Conservation (phyloP, 768 basidiomycete species). For the Suillus hirtellus region DNA sequence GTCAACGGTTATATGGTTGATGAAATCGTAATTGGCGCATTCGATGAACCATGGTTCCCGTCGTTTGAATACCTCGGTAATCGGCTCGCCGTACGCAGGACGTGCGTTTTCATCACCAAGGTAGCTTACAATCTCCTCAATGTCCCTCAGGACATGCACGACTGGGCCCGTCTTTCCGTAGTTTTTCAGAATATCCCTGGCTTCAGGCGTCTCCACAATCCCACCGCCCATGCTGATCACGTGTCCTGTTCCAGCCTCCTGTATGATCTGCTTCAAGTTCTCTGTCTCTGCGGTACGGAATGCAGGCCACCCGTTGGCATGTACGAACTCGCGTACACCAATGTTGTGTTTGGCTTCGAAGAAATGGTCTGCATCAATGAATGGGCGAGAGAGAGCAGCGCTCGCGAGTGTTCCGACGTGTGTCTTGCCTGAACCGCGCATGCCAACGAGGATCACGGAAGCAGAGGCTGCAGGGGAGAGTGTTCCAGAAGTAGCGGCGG, state of each 20-base stretch:
- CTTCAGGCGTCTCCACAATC: conserved; percentile 82
- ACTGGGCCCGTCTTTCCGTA: conserved; percentile 66
- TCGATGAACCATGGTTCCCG: conserved; percentile 86
- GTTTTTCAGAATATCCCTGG: conserved; percentile 68
- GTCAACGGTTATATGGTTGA: conserved; percentile 60
- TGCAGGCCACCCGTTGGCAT: conserved; percentile 81
- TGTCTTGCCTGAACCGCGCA: conserved; percentile 97
- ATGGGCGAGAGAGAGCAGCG: conserved; percentile 64
- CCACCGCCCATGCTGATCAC: conserved; percentile 94
- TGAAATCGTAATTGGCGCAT: conserved; percentile 80
- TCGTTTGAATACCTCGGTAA: conserved; percentile 80
- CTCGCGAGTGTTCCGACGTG: conserved; percentile 83
- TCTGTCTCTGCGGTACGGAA: conserved; percentile 83
- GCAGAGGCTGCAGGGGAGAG: conserved; percentile 39
- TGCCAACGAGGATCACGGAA: conserved; percentile 83
- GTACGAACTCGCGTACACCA: conserved; percentile 74
- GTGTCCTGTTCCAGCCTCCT: conserved; percentile 53
- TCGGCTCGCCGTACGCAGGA: conserved; percentile 86
- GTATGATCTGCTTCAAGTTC: conserved; percentile 67
- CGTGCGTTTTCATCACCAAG: conserved; percentile 73
- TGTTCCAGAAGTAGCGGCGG: conserved; percentile 44
- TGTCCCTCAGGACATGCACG: conserved; percentile 79
- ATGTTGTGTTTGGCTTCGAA: conserved; percentile 66
- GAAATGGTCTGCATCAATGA: conserved; percentile 83
- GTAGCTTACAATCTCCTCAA: conserved; percentile 81